Evolutionary conservation across 805 yeast species (phyloP).

Genomic region (Metschnikowia anglica): DNA sequence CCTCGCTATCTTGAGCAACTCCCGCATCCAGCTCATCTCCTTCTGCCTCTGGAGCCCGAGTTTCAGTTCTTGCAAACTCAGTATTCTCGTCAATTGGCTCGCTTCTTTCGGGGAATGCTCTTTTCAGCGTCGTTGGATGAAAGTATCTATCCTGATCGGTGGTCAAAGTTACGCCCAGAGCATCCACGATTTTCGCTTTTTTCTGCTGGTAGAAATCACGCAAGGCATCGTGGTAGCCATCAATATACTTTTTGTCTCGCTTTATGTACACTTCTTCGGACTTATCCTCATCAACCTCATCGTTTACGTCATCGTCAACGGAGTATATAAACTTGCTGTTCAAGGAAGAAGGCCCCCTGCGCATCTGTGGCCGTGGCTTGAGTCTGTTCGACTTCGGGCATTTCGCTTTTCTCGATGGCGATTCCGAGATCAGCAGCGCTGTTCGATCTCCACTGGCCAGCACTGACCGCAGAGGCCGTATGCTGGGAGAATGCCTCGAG

Average conservation of each 20-base stretch:
- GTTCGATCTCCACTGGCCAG: conserved; percentile 12
- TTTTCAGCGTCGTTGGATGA: conserved; percentile 5
- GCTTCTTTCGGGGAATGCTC: neutral
- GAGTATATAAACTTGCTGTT: conserved; percentile 52
- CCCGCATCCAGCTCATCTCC: no score
- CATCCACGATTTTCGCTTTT: conserved; percentile 13
- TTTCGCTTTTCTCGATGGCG: conserved; percentile 16
- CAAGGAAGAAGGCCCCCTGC: conserved; percentile 24
- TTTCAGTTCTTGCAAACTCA: conserved; percentile 1
- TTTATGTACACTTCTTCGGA: conserved; percentile 44
- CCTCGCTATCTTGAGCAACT: conserved; percentile 14
- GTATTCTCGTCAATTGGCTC: conserved; percentile 9
- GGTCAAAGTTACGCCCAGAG: neutral
- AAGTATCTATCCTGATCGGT: conserved; percentile 1
- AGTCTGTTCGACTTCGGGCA: conserved; percentile 16
- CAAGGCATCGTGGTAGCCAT: conserved; percentile 72
- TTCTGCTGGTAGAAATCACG: conserved; percentile 36
- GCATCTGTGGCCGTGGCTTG: conserved; percentile 35
- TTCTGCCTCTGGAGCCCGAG: neutral
- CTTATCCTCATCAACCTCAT: conserved; percentile 43
- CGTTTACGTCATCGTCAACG: conserved; percentile 81
- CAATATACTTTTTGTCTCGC: conserved; percentile 49
- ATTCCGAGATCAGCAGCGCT: conserved; percentile 7
- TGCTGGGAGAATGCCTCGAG: conserved; percentile 14
- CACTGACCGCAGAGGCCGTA: conserved; percentile 15